Conservation (phyloP, 2,329 filamentous ascomycete genomes). For the Fusarium equiseti region DNA sequence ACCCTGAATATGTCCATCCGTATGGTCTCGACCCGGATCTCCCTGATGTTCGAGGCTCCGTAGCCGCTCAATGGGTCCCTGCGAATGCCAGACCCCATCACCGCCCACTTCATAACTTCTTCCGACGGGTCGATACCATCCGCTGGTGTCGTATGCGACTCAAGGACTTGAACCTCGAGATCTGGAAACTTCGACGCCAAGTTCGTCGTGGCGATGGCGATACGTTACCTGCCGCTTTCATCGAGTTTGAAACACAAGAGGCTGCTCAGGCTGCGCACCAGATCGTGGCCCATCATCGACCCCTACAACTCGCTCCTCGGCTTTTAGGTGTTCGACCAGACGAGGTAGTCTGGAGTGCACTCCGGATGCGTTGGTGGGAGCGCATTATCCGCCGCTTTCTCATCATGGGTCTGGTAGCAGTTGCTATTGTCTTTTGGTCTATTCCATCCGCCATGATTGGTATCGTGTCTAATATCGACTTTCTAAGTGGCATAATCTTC, state of each 20-base stretch:
- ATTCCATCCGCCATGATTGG: constrained; percentile 83
- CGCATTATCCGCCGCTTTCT: constrained; percentile 77
- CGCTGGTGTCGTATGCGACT: constrained; percentile 79
- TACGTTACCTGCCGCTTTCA: constrained; percentile 82
- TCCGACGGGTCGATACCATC: constrained; percentile 94
- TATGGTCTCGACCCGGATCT: constrained; percentile 53
- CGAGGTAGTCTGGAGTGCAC: constrained; percentile 89
- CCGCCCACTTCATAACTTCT: constrained; percentile 73
- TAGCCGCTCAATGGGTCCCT: constrained; percentile 81
- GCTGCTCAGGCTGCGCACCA: constrained; percentile 91
- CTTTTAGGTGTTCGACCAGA: constrained; percentile 84
- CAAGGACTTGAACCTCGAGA: constrained; percentile 55
- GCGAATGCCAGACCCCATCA: constrained; percentile 82
- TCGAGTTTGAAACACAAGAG: constrained; percentile 86
- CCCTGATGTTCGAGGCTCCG: constrained; percentile 59
- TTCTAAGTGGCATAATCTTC: constrained; percentile 75
- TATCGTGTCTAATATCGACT: constrained; percentile 84
- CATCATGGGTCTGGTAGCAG: constrained; percentile 78
- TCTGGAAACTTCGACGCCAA: constrained; percentile 77
- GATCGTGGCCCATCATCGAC: constrained; percentile 86
- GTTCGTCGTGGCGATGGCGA: constrained; percentile 77
- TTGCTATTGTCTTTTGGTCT: constrained; percentile 88
- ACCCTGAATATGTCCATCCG: constrained; percentile 53
- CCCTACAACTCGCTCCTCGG: constrained; percentile 86
- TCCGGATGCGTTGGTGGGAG: constrained; percentile 90